Base-by-base conservation (phyloP, 495 filamentous ascomycete genomes). In the Annulohypoxylon bovei region DNA sequence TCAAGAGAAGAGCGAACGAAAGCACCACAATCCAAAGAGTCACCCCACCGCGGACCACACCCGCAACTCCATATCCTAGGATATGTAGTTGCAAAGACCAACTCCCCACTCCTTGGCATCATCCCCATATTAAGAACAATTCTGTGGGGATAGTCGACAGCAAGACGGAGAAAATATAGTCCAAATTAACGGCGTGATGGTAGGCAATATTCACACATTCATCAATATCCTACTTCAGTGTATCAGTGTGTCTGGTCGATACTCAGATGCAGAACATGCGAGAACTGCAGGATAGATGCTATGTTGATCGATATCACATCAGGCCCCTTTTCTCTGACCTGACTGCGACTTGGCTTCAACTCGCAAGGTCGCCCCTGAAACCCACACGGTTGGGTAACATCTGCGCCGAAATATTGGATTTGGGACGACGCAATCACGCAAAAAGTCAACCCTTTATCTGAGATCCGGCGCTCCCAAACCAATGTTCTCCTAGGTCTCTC, bases 111-210 rank as follows among this genome's bases (percentile, higher is more conserved):
- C 42, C 63, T 46, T 58, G 63, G 52, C 68, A 66, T 62, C 37
- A 55, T 27, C 64, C 69, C 70, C 70, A 61, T 72, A 59, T 46
- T 28, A 64, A 58, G 68, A 68, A 65, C 49, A 65, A 65, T 64
- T 68, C 60, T 68, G 60, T 65, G 70, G 70, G 55, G 65, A 65
- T 65, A 42, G 57, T 42, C 28, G 42, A 39, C 30, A 46, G 22
- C 54, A 18, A 67, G 64, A 63, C 69, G 63, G 59, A 30, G 64
- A 63, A 67, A 67, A 40, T 18, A 20, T 37, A 49, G 59, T 28
- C n/a, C 47, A 50, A 62, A 57, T 67, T 39, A 58, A 59, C 32
- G 46, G 32, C 33, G 33, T 53, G 59, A 59, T 55, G 53, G 40
- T 39, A 44, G 39, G 33, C 30, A 58, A 49, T 32, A 47, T 68